Percentiles rank a stretch among this genome's conserved stretches.
These are phyloP conservation scores for Furcasterigmium furcatum DNA, from an alignment of 2,329 filamentous ascomycete species.

Conservation along the genomic window DNA sequence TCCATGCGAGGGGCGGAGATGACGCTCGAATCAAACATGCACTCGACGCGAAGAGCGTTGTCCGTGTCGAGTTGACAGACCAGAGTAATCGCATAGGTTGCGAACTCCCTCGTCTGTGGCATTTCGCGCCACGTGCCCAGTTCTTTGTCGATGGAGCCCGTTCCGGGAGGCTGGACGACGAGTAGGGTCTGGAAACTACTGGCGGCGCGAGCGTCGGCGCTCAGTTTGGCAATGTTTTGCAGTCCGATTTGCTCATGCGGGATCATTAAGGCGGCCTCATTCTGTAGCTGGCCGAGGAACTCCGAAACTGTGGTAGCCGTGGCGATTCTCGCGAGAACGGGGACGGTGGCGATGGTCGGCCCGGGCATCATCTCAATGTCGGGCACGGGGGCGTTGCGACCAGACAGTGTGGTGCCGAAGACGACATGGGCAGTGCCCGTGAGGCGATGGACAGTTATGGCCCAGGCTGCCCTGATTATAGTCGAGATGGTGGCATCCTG, in stretches of 20 bases:
- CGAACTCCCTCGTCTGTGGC: too few relatives aligned
- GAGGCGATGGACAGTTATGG: constrained; percentile 13
- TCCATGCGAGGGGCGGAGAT: too few relatives aligned
- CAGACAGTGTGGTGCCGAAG: constrained; percentile 19
- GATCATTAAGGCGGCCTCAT: constrained; percentile 10
- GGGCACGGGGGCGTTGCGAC: constrained; percentile 16
- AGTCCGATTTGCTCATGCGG: constrained; percentile 16
- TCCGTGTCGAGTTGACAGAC: too few relatives aligned
- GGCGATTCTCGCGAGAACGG: constrained; percentile 9
- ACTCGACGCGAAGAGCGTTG: too few relatives aligned
- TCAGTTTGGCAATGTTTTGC: constrained; percentile 13
- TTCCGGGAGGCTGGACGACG: constrained; percentile 12
- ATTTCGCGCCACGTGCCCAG: too few relatives aligned
- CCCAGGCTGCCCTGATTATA: constrained; percentile 23
- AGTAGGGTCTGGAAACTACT: constrained; percentile 9
- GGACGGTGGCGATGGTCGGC: constrained; percentile 16
- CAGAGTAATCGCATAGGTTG: too few relatives aligned
- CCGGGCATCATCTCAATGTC: constrained; percentile 17
- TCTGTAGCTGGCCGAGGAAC: constrained; percentile 14
- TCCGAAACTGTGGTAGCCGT: constrained; percentile 8
- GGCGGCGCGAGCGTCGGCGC: constrained; percentile 8
- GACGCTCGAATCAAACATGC: too few relatives aligned
- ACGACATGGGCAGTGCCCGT: constrained; percentile 14
- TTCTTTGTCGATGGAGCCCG: too few relatives aligned
- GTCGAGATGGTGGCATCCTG: constrained; percentile 14